A percentile compares a stretch with the other conserved stretches of the same genome.
phyloP scores from a whole-genome alignment of 208 protist genomes.

The Leishmania martiniquensis region DNA sequence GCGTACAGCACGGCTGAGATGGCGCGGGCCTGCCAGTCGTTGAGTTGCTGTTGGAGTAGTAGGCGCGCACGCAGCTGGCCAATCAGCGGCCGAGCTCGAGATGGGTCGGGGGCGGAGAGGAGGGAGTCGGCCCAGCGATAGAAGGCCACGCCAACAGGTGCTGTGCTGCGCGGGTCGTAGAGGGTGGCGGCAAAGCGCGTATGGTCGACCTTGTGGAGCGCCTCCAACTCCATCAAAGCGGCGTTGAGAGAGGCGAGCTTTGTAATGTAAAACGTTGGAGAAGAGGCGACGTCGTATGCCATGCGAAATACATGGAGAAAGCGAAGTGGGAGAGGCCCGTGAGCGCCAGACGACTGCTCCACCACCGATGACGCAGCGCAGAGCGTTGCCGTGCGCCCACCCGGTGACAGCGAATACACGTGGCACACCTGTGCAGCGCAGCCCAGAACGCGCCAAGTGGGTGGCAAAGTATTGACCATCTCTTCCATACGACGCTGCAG shows the following conservation, averaged over 20 bases:
- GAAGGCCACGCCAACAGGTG: conserved; percentile 34
- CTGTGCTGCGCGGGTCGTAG: conserved; percentile 60
- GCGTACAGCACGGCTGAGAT: conserved; percentile 65
- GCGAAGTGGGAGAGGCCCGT: conserved; percentile 17
- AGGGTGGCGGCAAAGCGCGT: conserved; percentile 63
- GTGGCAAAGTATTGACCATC: conserved; percentile 32
- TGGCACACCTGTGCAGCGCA: conserved; percentile 72
- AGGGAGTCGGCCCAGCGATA: conserved; percentile 30
- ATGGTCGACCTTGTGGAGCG: conserved; percentile 50
- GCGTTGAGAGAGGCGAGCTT: conserved; percentile 54
- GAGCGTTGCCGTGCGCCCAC: conserved; percentile 40
- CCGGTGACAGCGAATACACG: conserved; percentile 36
- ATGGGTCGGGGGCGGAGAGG: conserved; percentile 18
- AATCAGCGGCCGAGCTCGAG: conserved; percentile 15
- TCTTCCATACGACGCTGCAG: conserved; percentile 8
- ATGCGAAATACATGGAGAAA: conserved; percentile 61
- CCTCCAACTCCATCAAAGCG: conserved; percentile 44
- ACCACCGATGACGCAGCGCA: conserved; percentile 25
- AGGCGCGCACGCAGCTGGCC: conserved; percentile 30
- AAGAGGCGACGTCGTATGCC: conserved; percentile 26
- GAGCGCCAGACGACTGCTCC: not conserved
- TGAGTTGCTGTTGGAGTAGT: conserved; percentile 44
- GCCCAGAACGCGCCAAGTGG: conserved; percentile 51
- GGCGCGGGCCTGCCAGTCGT: conserved; percentile 72
- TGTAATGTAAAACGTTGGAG: conserved; percentile 45